phyloP scores from a whole-genome alignment of 2,329 filamentous ascomycete species.

The Hymenoscyphus linearis region DNA sequence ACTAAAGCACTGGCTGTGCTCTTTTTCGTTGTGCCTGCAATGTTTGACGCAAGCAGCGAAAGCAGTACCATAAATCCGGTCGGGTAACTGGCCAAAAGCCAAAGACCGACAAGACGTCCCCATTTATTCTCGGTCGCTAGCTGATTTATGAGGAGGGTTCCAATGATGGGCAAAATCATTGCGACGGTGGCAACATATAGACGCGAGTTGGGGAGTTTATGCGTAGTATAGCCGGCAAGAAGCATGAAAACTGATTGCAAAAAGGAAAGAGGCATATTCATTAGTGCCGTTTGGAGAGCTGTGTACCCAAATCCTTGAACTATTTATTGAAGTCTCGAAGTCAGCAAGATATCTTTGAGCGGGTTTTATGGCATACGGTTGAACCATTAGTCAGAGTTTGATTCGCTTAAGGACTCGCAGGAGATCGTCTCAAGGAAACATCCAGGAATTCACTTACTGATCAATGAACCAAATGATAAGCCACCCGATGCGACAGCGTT shows the following conservation, averaged over 20 bases:
- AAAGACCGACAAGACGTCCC: slow-evolving; percentile 31
- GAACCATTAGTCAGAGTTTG: neutral
- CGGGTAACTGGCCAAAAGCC: slow-evolving; percentile 31
- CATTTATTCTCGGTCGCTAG: slow-evolving; percentile 27
- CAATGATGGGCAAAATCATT: slow-evolving; percentile 31
- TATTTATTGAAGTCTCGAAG: neutral
- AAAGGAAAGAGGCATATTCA: slow-evolving; percentile 48
- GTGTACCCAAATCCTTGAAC: slow-evolving; percentile 35
- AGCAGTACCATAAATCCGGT: slow-evolving; percentile 40
- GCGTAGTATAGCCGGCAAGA: slow-evolving; percentile 13
- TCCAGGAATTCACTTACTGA: slow-evolving; percentile 18
- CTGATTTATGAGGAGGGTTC: slow-evolving; percentile 31
- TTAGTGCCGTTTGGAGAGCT: slow-evolving; percentile 32
- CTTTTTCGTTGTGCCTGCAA: slow-evolving; percentile 46
- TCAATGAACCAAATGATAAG: slow-evolving; percentile 33
- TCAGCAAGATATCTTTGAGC: neutral
- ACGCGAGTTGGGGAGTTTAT: slow-evolving; percentile 25
- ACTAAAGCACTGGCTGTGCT: slow-evolving; percentile 23
- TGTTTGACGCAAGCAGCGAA: slow-evolving; percentile 49
- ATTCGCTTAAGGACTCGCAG: neutral
- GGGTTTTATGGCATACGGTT: neutral
- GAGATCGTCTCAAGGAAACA: neutral
- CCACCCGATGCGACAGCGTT: slow-evolving; percentile 20
- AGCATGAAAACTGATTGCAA: slow-evolving; percentile 21
- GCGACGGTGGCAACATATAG: slow-evolving; percentile 29